Base-by-base conservation (phyloP, 257 asterid genomes). In the Solanum etuberosum region DNA sequence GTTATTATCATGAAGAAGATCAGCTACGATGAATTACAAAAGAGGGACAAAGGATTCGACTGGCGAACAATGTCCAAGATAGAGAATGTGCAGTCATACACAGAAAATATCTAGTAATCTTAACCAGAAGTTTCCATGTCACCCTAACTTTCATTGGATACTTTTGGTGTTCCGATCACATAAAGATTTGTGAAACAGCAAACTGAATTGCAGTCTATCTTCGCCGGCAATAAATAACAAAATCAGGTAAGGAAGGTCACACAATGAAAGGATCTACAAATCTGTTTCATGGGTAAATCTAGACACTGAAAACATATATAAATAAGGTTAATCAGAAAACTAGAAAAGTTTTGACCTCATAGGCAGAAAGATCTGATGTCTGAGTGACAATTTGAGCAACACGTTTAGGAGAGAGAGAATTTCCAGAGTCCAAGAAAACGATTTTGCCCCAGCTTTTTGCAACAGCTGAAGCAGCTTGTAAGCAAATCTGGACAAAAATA, bases 381-480 rank as follows among this genome's bases (percentile, higher is more conserved):
- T 87, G 92, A 61, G 83, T 84, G 83, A 95, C 91, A 91, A 96
- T 89, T 77, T 94, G 90, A 13, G 92, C 95, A 86, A 95, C 84
- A 63, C 98, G 95, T 92, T 90, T 96, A 29, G 98, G 92, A 40
- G 98, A 93, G 89, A 95, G 94, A 40, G 99, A 95, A 86, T 96
- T 96, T 72, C 98, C 95, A 0, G 99, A 92, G 90, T 95, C 99
- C 85, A 94, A 83, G 90, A 93, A 96, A 89, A 96, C 73, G 80
- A 95, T 95, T 77, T 87, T 92, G 90, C 94, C 93, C 63, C 86
- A 83, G 88, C 85, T 87, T 87, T 88, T 91, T 38, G 96, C 98
- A 86, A 94, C 92, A 81, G 84, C 88, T 65, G 98, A 89, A 15
- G 97, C 98, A 85, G 93, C 90, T 90, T 90, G 93, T 68, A 96